These are phyloP conservation scores for Chytriomyces sp. DNA, from an alignment of 192 early-diverging fungal genomes.

Conservation along the genomic window DNA sequence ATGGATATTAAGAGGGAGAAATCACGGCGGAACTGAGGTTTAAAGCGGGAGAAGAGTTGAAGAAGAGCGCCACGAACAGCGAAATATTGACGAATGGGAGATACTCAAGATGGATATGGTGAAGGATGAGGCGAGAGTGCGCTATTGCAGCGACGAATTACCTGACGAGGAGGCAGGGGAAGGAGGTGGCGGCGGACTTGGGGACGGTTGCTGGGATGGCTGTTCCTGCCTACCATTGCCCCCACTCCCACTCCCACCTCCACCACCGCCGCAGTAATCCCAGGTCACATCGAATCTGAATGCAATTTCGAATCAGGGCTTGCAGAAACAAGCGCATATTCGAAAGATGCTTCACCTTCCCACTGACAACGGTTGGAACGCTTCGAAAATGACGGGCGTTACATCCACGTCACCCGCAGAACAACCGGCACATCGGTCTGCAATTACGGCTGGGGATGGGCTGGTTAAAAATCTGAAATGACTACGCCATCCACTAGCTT, in stretches of 20 bases:
- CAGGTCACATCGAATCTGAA: neutral
- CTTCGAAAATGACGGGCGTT: neutral
- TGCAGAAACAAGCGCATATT: neutral
- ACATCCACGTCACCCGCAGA: constrained; percentile 3
- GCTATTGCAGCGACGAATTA: no score
- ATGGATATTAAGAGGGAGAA: neutral
- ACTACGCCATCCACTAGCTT: neutral
- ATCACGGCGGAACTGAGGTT: neutral
- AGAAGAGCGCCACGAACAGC: no score
- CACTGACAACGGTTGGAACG: neutral
- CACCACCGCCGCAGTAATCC: neutral
- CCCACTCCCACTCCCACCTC: neutral
- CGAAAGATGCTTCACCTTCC: constrained; percentile 1
- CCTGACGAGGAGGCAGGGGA: neutral
- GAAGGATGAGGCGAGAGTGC: no score
- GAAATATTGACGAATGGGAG: no score
- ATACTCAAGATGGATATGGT: no score
- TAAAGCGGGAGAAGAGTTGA: neutral
- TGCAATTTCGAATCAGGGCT: neutral
- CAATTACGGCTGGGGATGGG: neutral
- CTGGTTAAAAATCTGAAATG: no score
- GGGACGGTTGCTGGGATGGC: neutral
- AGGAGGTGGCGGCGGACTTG: neutral
- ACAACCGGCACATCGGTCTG: constrained; percentile 17
- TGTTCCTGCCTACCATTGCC: neutral